Conservation (phyloP, 768 basidiomycete genomes). For the Pulveroboletus sp. region DNA sequence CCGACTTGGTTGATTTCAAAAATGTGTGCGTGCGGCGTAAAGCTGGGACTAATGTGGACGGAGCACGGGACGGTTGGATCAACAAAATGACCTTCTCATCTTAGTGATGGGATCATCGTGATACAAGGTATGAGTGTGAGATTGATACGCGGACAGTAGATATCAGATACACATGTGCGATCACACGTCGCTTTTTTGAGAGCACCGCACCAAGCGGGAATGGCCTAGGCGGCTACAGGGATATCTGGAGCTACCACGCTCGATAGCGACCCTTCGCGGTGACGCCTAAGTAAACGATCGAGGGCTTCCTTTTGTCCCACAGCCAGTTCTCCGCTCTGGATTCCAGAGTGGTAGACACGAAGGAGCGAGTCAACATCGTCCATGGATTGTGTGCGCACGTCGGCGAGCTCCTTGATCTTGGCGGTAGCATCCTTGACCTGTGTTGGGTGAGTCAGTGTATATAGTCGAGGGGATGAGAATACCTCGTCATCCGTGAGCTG, state of each 20-base stretch:
- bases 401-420: constrained; percentile 99
- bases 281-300: constrained; percentile 80
- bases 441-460: neutral
- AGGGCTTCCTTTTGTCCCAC: constrained; percentile 94
- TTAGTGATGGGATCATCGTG: no score
- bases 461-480: neutral
- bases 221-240: constrained; percentile 8
- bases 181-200: constrained; percentile 20
- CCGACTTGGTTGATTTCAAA: no score
- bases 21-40: no score
- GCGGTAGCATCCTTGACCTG: constrained; percentile 97
- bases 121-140: no score
- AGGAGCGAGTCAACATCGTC: constrained; percentile 98
- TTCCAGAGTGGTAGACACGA: constrained; percentile 93
- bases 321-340: constrained; percentile 86
- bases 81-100: no score
- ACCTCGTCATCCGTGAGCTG: constrained; percentile 88
- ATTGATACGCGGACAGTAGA: neutral
- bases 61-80: no score
- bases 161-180: constrained; percentile 16
- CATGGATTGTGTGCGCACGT: constrained; percentile 98
- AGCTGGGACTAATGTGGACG: no score
- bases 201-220: neutral
- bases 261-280: constrained; percentile 43
- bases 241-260: neutral